A percentile compares a stretch with the other conserved stretches of the same genome.
phyloP scores from a whole-genome alignment of 208 protist genomes.

The Angomonas ambiguus region DNA sequence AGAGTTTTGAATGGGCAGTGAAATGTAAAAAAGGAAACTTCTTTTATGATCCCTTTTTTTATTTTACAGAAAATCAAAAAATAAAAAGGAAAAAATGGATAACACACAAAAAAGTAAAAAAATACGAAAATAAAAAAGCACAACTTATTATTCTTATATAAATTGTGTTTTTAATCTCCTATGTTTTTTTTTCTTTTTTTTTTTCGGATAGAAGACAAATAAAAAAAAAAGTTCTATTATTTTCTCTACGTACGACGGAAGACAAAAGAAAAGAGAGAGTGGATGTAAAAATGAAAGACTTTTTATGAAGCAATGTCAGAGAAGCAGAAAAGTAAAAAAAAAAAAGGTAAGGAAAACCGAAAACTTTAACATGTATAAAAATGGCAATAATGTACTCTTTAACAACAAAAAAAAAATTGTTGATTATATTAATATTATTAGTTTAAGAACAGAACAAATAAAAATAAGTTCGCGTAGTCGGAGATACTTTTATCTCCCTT shows the following conservation, averaged over 20 bases:
- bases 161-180: neutral
- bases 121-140: slow-evolving; percentile 5
- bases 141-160: neutral
- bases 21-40: slow-evolving; percentile 1
- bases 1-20: too few species aligned
- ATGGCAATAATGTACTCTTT: too few species aligned
- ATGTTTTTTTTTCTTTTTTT: slow-evolving; percentile 4
- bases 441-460: too few species aligned
- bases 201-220: neutral
- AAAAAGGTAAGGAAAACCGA: too few species aligned
- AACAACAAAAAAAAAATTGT: too few species aligned
- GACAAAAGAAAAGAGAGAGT: slow-evolving; percentile 21
- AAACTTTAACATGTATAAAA: too few species aligned
- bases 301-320: neutral
- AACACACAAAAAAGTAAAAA: slow-evolving; percentile 13
- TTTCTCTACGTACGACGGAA: neutral
- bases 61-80: neutral
- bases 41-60: neutral
- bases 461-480: too few species aligned
- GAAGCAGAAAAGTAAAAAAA: slow-evolving; percentile 12
- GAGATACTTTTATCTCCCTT: too few species aligned
- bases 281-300: slow-evolving; percentile 7
- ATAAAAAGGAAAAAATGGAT: neutral
- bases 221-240: slow-evolving; percentile 7
- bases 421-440: too few species aligned